Base-by-base conservation (phyloP, 371 early-diverging fungal genomes). In the Mucor irregularis region DNA sequence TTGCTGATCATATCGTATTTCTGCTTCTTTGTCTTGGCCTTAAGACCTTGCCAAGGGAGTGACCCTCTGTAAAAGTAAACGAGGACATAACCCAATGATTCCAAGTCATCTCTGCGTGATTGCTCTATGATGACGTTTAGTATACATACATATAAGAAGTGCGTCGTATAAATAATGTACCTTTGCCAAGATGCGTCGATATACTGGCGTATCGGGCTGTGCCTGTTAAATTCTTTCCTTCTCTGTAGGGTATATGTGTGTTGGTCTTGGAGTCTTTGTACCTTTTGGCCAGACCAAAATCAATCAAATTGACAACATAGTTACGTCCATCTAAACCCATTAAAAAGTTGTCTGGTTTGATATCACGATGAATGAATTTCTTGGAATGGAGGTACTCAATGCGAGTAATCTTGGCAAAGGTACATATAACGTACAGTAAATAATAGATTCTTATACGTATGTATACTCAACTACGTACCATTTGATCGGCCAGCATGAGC, bases 31-130 rank as follows among this genome's bases (percentile, higher is more conserved):
- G 91, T 95, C 10, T 90, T 93, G 9, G 95, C 99, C 73, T 93
- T 93, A 50, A 99, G 74, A 11, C 99, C 99, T 76, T 99, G 99
- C 99, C 99, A 99, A 49, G 99, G 99, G 25, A 99, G 80, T 26
- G 89, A 89, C 3, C 99, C 99, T 44, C 98, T 91, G 56, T 90
- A 85, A 65, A 99, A 97, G 82, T 99, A 99, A 83, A 99, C 92
- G 35, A 99, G 80, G 11, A 98, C 99, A 72, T 99, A 99, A 11
- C 96, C 96, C 35, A 99, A 73, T 17, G 96, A 92, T 72, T 99
- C 99, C 40, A 99, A 73, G 77, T 99, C 99, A 74, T 99, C 99
- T 66, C 99, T 90, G 55, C 99, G 88, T 19, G 96, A 93, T 86
- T 98, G 98, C 64, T 99, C 98, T 78, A 78, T 35, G 14, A 35